Conservation (phyloP, 202 grass and related monocot species). For the Setaria viridis region DNA sequence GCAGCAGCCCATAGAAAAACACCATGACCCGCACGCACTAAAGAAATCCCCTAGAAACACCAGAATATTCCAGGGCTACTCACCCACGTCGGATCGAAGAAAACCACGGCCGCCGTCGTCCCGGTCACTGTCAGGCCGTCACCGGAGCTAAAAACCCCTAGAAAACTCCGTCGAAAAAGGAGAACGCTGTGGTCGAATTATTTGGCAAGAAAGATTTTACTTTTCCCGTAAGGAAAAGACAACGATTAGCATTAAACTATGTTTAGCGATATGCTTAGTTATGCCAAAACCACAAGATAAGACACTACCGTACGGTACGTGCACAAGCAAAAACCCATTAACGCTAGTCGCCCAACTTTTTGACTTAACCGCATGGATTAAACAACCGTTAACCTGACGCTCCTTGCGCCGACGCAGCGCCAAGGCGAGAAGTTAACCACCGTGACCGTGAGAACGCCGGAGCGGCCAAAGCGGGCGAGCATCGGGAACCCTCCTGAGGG, state of each 20-base stretch:
- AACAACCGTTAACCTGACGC: background rate
- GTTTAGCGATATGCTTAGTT: constrained; percentile 11
- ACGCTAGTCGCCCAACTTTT: background rate
- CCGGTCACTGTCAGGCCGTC: background rate
- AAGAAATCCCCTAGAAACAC: background rate
- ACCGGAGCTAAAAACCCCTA: background rate
- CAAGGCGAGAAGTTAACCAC: background rate
- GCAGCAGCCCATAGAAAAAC: constrained; percentile 23
- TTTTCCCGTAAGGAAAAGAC: background rate
- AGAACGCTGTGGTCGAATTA: background rate
- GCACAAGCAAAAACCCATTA: constrained; percentile 14
- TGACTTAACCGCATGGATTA: background rate
- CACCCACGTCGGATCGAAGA: background rate
- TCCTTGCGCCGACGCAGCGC: background rate
- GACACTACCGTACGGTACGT: background rate
- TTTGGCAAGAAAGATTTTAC: background rate
- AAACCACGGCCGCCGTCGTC: background rate
- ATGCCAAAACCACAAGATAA: background rate
- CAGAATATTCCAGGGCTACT: constrained; percentile 15
- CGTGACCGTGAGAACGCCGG: background rate
- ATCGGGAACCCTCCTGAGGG: constrained; percentile 26
- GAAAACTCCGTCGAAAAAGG: background rate
- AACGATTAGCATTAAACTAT: background rate
- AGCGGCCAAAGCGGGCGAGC: background rate
- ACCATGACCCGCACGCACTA: background rate